phyloP scores from a whole-genome alignment of 2,329 filamentous ascomycete genomes.

The Ramularia endophylla region DNA sequence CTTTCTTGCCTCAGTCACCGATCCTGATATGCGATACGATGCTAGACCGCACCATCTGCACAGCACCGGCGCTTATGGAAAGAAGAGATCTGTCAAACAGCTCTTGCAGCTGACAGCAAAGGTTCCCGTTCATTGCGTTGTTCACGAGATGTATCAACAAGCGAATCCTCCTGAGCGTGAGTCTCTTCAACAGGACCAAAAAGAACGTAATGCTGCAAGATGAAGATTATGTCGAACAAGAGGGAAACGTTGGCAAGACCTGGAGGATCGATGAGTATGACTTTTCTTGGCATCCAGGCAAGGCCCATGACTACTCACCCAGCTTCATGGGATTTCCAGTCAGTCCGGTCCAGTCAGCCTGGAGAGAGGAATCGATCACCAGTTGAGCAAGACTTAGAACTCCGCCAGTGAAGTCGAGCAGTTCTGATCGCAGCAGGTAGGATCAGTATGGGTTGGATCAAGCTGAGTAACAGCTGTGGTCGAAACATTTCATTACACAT shows the following conservation, averaged over 20 bases:
- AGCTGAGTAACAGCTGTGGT: no score
- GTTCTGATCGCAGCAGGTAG: constrained; percentile 60
- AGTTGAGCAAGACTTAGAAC: constrained; percentile 76
- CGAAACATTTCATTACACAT: background rate
- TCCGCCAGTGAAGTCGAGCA: constrained; percentile 78
- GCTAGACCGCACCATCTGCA: no score
- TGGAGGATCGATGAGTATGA: background rate
- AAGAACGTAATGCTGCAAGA: constrained; percentile 80
- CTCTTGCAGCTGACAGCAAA: background rate
- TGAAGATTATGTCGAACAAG: constrained; percentile 79
- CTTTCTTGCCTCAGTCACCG: no score
- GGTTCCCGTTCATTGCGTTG: background rate
- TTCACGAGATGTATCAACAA: background rate
- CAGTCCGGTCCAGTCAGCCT: constrained; percentile 83
- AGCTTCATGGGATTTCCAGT: constrained; percentile 92
- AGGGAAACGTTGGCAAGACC: constrained; percentile 68
- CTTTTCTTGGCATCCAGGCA: background rate
- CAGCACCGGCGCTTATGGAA: no score
- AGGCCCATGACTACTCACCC: constrained; percentile 43
- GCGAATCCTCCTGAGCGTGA: background rate
- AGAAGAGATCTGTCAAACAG: no score
- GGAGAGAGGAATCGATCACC: constrained; percentile 74
- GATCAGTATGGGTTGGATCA: no score
- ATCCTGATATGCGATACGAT: no score
- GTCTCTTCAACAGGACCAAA: constrained; percentile 45